Evolutionary conservation across 495 filamentous ascomycete genomes (phyloP), one percentile per base, ranked within the genome.

Genomic region (Penicillium mononematosum): DNA sequence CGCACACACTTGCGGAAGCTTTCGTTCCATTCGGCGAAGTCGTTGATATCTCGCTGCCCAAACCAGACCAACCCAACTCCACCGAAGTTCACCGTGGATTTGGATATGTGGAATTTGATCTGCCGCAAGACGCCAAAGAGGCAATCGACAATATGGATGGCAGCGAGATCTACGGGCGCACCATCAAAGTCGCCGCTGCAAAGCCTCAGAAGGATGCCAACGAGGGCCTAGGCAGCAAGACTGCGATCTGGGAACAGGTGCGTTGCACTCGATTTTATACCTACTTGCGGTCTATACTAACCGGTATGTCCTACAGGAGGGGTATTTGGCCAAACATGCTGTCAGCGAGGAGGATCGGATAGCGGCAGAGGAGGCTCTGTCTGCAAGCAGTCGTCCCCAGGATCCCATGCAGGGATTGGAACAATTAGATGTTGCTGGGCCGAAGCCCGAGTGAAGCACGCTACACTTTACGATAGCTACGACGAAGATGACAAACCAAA

Each of bases 121-220:
- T 89, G 34, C 80, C 85, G 20, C 85, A 85, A 52, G 94, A 99
- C 74, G 92, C 92, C 46, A 87, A 86, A 58, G 94, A 97, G 72
- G 94, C 94, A 38, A 96, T 99, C 67, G 91, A 98, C 79, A 99
- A 99, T 72, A 97, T 98, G 95, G 90, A 99, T 65, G 91, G 95
- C 66, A 87, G 91, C 58, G 92, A 96, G 77, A 80, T 99, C n/a
- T 97, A 90, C 68, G 95, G 93, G 2, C 81, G 89, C 31, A 88
- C 94, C 3, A 87, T 99, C 71, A 96, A 89, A 70, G 94, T 98
- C 17, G 90, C 90, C 14, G 81, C 85, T 36, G 94, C 95, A 27
- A 99, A 96, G 73, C 85, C 92, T 25, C 91, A 92, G 59, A 96
- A 96, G 80, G 91, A 93, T 49, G 82, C 81, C 47, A 89, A 88